phyloP scores from a whole-genome alignment of 495 filamentous ascomycete species.

The Hypoxylon lenormandii region DNA sequence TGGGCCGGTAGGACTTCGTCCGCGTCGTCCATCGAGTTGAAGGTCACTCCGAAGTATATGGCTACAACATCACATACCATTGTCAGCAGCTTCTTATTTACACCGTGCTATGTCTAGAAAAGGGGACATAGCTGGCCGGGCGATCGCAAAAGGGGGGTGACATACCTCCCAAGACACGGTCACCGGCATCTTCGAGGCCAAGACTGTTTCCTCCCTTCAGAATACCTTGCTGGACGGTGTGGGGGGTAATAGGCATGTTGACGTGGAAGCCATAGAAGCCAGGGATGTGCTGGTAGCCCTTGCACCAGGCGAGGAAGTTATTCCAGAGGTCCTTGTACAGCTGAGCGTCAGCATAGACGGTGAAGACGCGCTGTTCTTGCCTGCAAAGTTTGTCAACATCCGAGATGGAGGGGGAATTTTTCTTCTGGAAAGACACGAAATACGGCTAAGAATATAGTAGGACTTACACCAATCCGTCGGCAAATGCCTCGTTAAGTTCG shows the following conservation, averaged over 20 bases:
- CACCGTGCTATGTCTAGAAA: background rate
- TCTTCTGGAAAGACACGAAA: background rate
- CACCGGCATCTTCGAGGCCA: constrained; percentile 17
- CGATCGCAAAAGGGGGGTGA: background rate
- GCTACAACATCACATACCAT: background rate
- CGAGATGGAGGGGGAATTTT: background rate
- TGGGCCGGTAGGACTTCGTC: constrained; percentile 16
- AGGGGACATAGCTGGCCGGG: background rate
- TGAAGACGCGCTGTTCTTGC: constrained; percentile 26
- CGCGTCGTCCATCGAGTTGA: constrained; percentile 12
- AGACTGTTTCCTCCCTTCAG: constrained; percentile 11
- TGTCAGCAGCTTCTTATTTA: background rate
- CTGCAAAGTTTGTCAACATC: background rate
- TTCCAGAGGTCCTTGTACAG: constrained; percentile 14
- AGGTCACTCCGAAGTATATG: constrained; percentile 21
- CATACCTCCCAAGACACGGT: constrained; percentile 14
- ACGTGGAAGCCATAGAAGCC: constrained; percentile 27
- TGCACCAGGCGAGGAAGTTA: constrained; percentile 8
- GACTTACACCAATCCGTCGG: constrained; percentile 20
- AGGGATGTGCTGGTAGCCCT: constrained; percentile 17
- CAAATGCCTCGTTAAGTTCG: constrained; percentile 12
- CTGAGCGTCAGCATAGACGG: constrained; percentile 20
- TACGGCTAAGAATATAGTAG: background rate
- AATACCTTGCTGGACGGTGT: constrained; percentile 6
- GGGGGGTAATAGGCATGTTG: constrained; percentile 27